phyloP scores from a whole-genome alignment of 805 yeast genomes.

The Clavispora carvajalis region DNA sequence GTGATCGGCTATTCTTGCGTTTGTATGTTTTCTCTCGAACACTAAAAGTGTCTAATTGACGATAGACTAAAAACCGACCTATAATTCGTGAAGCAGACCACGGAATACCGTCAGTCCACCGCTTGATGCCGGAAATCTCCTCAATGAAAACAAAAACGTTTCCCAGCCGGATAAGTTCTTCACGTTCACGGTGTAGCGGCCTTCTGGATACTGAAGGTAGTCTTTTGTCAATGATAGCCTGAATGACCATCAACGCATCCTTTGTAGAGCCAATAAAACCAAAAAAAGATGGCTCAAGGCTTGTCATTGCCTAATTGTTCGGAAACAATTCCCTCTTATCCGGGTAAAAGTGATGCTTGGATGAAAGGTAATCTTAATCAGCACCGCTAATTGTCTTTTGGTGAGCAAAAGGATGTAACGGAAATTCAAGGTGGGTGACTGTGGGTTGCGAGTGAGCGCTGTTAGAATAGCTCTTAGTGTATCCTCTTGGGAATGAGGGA shows the following conservation, averaged over 20 bases:
- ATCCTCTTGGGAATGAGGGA: too few species aligned
- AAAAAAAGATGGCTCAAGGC: slow-evolving; percentile 50
- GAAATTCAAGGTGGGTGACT: too few species aligned
- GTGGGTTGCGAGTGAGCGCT: too few species aligned
- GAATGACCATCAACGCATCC: slow-evolving; percentile 78
- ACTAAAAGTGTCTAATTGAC: slow-evolving; percentile 48
- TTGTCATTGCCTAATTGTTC: neutral
- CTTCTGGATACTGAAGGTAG: slow-evolving; percentile 65
- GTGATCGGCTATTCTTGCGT: slow-evolving; percentile 31
- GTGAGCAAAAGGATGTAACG: too few species aligned
- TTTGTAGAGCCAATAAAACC: slow-evolving; percentile 79
- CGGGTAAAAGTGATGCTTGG: too few species aligned
- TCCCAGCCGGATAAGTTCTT: slow-evolving; percentile 63
- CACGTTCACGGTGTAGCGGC: slow-evolving; percentile 76
- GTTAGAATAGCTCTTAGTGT: too few species aligned
- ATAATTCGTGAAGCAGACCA: slow-evolving; percentile 92
- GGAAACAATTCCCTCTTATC: neutral
- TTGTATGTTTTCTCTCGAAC: slow-evolving; percentile 39
- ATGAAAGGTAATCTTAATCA: too few species aligned
- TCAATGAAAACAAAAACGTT: slow-evolving; percentile 82
- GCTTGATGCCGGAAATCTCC: slow-evolving; percentile 72
- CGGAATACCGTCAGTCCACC: slow-evolving; percentile 96
- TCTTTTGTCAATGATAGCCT: slow-evolving; percentile 63
- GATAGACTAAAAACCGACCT: slow-evolving; percentile 78
- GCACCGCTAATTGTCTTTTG: too few species aligned